These are phyloP conservation scores for Polytolypa hystricis DNA, from an alignment of 2,329 filamentous ascomycete genomes.

Conservation along the genomic window DNA sequence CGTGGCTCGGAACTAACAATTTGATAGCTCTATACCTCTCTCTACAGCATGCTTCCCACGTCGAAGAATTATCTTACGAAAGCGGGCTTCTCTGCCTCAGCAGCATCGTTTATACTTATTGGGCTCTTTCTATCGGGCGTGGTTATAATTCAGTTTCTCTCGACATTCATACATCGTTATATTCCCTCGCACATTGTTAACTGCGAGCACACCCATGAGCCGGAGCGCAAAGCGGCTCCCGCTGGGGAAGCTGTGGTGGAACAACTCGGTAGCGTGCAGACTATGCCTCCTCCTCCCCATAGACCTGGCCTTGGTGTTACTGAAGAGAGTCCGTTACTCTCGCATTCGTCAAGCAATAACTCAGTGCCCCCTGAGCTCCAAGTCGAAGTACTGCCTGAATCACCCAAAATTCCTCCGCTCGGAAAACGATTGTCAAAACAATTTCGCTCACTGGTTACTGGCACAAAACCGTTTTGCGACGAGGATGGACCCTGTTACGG, in stretches of 20 bases:
- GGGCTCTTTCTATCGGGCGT: constrained; percentile 39
- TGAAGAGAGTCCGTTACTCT: constrained; percentile 13
- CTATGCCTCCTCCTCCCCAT: neutral
- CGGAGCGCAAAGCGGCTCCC: constrained; percentile 21
- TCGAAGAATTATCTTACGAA: constrained; percentile 65
- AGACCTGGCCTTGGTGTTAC: neutral
- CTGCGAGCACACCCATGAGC: constrained; percentile 36
- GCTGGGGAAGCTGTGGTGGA: neutral
- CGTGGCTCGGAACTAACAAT: constrained; percentile 7
- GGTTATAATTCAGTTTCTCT: constrained; percentile 35
- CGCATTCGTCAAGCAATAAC: too few relatives aligned
- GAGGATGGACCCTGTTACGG: constrained; percentile 51
- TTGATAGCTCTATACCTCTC: constrained; percentile 69
- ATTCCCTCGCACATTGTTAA: constrained; percentile 41
- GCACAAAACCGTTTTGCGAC: constrained; percentile 33
- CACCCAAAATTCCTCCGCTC: too few relatives aligned
- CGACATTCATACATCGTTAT: constrained; percentile 33
- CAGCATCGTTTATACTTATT: constrained; percentile 45
- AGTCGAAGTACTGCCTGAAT: too few relatives aligned
- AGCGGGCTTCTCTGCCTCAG: constrained; percentile 54
- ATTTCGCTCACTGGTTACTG: constrained; percentile 10
- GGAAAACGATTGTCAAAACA: constrained; percentile 7
- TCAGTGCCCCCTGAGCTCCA: too few relatives aligned
- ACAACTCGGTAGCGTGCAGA: neutral
- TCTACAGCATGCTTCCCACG: constrained; percentile 88